phyloP scores from a whole-genome alignment of 192 early-diverging fungal genomes.

The Coemansia sp. region DNA sequence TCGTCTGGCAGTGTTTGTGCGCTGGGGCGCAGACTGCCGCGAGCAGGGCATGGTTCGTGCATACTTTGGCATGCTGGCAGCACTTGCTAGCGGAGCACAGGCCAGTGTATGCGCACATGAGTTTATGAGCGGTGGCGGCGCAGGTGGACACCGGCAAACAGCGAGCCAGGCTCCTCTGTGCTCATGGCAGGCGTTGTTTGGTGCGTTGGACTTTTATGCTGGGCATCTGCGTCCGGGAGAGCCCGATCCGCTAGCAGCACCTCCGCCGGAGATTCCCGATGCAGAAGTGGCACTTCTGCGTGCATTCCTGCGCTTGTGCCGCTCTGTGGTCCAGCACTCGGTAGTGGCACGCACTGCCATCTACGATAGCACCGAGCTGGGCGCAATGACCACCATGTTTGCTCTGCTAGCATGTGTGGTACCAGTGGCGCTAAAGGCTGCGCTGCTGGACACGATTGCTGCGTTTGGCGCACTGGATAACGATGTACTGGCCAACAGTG shows the following conservation, averaged over 20 bases:
- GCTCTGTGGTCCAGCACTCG: constrained; percentile 77
- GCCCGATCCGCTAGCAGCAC: constrained; percentile 21
- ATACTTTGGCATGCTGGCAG: constrained; percentile 79
- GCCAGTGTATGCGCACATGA: constrained; percentile 62
- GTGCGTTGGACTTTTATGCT: constrained; percentile 69
- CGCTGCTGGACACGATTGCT: constrained; percentile 73
- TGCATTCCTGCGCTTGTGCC: constrained; percentile 74
- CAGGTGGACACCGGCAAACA: constrained; percentile 30
- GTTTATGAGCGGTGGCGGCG: constrained; percentile 52
- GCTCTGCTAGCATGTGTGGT: constrained; percentile 76
- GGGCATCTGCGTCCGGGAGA: constrained; percentile 48
- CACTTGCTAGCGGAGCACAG: constrained; percentile 74
- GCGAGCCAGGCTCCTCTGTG: constrained; percentile 55
- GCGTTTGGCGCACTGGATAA: constrained; percentile 66
- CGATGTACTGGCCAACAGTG: constrained; percentile 36
- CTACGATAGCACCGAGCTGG: constrained; percentile 66
- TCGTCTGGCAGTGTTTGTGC: constrained; percentile 61
- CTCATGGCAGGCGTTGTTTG: constrained; percentile 81
- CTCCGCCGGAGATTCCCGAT: constrained; percentile 58
- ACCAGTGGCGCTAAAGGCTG: constrained; percentile 77
- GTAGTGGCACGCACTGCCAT: constrained; percentile 64
- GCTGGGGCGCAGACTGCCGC: constrained; percentile 63
- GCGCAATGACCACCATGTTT: constrained; percentile 72
- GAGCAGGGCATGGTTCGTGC: constrained; percentile 63
- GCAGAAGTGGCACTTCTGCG: constrained; percentile 73